Evolutionary conservation across 164 flowering plant genomes (phyloP).

Genomic region (Aristolochia fimbriata): DNA sequence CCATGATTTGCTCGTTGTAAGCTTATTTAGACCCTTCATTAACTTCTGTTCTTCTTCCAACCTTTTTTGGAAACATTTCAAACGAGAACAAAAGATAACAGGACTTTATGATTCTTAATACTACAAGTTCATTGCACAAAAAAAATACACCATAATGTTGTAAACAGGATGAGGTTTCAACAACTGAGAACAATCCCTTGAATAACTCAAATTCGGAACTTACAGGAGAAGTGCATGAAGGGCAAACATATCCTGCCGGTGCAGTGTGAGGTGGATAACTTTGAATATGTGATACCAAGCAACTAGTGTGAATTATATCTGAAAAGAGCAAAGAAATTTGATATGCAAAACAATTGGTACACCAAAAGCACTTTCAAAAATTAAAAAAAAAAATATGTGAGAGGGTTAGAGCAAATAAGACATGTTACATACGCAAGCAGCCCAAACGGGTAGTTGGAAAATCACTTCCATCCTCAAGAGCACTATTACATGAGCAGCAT

Average conservation of each 20-base stretch:
- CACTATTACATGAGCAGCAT: constrained; percentile 69
- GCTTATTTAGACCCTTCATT: too few relatives aligned
- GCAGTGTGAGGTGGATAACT: constrained; percentile 88
- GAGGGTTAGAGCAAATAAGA: not conserved
- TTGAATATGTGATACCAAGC: constrained; percentile 84
- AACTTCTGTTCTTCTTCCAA: too few relatives aligned
- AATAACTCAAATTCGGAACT: constrained; percentile 13
- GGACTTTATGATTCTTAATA: too few relatives aligned
- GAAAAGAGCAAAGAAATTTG: constrained; percentile 9
- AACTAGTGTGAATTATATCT: constrained; percentile 88
- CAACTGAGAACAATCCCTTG: too few relatives aligned
- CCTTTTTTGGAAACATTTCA: too few relatives aligned
- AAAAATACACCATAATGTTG: too few relatives aligned
- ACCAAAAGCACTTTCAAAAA: not conserved
- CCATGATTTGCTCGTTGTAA: too few relatives aligned
- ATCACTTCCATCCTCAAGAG: constrained; percentile 51
- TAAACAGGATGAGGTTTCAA: too few relatives aligned
- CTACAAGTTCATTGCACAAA: too few relatives aligned
- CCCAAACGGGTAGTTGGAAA: constrained; percentile 82
- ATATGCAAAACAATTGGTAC: not conserved
- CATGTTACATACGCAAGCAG: constrained; percentile 81
- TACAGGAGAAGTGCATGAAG: constrained; percentile 77
- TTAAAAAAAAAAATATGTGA: constrained; percentile 1
- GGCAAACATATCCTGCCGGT: constrained; percentile 93
- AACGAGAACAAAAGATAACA: too few relatives aligned